Base-by-base conservation (phyloP, 345 rosid genomes). In the Sonneratia alba region DNA sequence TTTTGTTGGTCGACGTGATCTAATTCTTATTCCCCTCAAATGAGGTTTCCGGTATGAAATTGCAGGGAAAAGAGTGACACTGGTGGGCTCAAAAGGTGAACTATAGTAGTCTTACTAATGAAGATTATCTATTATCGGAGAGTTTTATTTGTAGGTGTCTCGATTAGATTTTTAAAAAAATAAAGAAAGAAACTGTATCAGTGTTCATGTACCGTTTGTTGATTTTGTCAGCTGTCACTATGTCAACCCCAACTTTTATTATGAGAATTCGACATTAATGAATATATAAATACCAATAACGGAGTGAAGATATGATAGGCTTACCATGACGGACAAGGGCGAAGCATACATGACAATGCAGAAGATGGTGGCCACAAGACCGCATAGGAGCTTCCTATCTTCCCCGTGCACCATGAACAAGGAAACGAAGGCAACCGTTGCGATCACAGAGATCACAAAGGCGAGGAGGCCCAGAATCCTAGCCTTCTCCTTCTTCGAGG, bases 291-390 rank as follows among this genome's bases (percentile, higher is more conserved):
- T 59, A 62, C 4, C 18, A 10, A 38, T 43, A 42, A 42, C 7
- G 45, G 45, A 42, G 22, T 56, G 49, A n/a, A n/a, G 37, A 32
- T 27, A 27, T 27, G 43, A 11, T 19, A 71, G 7, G 43, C 79
- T 80, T 78, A 83, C 86, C 79, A 83, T 80, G 75, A 83, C 75
- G 19, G 83, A 80, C 5, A 83, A 75, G 18, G 86, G 86, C 0
- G 83, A 77, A 65, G 71, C 86, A 72, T 78, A 83, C 86, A 80
- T 83, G 67, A 83, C 48, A 71, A 74, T 76, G 22, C 81, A 78
- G 71, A 78, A 78, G 36, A 83, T 55, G 68, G 83, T 55, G 4
- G 80, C 81, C 45, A 79, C 80, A 12, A 76, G 16, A 10, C 86
- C 86, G 16, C 86, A 78, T 24, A 83, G 80, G 73, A 75, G 70